Evolutionary conservation across 208 protist species (phyloP), one percentile per base, ranked within the genome.

Genomic region (Perkinsela sp.): DNA sequence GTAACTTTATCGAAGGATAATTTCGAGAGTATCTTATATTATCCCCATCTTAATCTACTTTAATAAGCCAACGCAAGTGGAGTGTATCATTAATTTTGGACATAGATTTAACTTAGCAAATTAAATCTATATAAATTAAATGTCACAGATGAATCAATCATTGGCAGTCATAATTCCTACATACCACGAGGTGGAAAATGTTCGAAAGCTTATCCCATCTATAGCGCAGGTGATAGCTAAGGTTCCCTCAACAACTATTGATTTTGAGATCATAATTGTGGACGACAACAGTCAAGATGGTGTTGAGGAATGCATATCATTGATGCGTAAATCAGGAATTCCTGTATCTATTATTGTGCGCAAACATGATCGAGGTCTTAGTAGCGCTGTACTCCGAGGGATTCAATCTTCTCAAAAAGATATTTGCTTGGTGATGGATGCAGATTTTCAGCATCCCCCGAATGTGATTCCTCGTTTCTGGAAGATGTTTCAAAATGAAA

Each of bases 361-460:
- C 32, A 85, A 79, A 0, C 81, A 72, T 2, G 87, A 90, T 71
- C 81, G 86, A 0, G 88, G 88, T 0, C 73, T 93, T 1, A 89
- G 84, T 76, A 88, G 82, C 75, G 88, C 88, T 1, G 88, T 93
- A 1, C 80, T 93, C 68, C 72, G 81, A 67, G 88, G 88, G n/a
- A 76, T 93, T 31, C 73, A 71, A 31, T 28, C 68, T 29, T 77
- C 81, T 0, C 73, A 29, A n/a, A 80, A 82, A 1, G 67, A 68
- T 15, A 82, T 83, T 67, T 77, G 83, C 40, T 70, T 93, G n/a
- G 83, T 88, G 16, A 93, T 93, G 88, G 88, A 93, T 68, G 88
- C 88, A 0, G 88, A 93, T 69, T 74, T 91, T 68, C 88, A 93
- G 74, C 89, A 94, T 73, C 87, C 87, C n/a, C 89, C 89, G 0